A percentile compares a stretch with the other conserved stretches of the same genome.
These are phyloP conservation scores for Leccinum variicolor DNA, from an alignment of 768 basidiomycete genomes.

Conservation along the genomic window DNA sequence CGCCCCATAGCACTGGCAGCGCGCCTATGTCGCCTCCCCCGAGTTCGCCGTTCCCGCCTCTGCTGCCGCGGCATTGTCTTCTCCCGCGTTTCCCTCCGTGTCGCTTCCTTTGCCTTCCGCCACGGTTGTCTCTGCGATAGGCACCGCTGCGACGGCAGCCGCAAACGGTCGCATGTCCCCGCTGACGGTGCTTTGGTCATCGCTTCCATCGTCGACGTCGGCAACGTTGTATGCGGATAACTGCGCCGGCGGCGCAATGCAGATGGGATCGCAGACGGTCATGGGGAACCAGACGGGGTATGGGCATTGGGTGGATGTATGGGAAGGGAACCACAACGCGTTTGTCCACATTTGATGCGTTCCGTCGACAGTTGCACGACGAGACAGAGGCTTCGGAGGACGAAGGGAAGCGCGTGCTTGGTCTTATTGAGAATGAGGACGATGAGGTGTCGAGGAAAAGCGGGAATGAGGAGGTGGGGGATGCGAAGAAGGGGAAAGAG, in stretches of 20 bases:
- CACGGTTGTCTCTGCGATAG: neutral
- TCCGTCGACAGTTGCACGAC: slow-evolving; percentile 18
- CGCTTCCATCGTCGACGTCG: slow-evolving; percentile 4
- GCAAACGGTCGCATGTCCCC: slow-evolving; percentile 21
- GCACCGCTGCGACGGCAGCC: slow-evolving; percentile 9
- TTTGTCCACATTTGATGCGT: slow-evolving; percentile 27
- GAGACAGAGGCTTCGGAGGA: slow-evolving; percentile 7
- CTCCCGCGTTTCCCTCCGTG: slow-evolving; percentile 5
- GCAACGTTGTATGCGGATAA: neutral
- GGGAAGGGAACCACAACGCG: slow-evolving; percentile 19
- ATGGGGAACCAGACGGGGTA: neutral
- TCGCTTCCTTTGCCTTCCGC: neutral
- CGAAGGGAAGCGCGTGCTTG: slow-evolving; percentile 6
- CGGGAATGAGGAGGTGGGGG: neutral
- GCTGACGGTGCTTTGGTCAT: slow-evolving; percentile 6
- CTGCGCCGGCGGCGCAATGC: neutral
- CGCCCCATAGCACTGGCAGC: neutral
- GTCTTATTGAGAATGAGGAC: slow-evolving; percentile 3
- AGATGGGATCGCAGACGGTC: neutral
- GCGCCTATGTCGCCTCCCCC: slow-evolving; percentile 24
- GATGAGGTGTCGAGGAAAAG: no score
- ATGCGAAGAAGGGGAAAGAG: neutral
- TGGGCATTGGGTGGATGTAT: slow-evolving; percentile 11
- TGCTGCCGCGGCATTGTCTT: slow-evolving; percentile 11
- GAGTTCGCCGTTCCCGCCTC: slow-evolving; percentile 19